Conservation (phyloP, 257 asterid genomes). For the Verbena officinalis region DNA sequence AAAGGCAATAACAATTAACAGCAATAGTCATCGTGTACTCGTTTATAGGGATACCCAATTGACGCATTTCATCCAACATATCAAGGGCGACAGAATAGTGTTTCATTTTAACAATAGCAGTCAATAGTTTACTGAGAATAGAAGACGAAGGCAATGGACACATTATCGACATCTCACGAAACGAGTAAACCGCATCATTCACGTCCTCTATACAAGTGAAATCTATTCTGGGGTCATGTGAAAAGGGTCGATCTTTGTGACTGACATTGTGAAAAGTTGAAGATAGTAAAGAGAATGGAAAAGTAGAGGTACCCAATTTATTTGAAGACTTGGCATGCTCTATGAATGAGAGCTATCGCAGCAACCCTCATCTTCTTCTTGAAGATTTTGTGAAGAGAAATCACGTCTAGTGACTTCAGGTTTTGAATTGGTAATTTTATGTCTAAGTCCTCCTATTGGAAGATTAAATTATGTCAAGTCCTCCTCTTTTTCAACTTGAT, state of each 20-base stretch:
- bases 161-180: constrained; percentile 22
- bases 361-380: too few relatives aligned
- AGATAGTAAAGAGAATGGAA: not conserved
- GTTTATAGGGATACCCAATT: not conserved
- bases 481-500: too few relatives aligned
- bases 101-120: constrained; percentile 1
- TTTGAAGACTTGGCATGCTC: too few relatives aligned
- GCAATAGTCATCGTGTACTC: not conserved
- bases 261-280: not conserved
- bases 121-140: constrained; percentile 15
- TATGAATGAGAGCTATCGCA: too few relatives aligned
- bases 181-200: constrained; percentile 11
- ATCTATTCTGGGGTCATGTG: constrained; percentile 12
- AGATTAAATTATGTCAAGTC: too few relatives aligned
- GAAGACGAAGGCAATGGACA: constrained; percentile 27
- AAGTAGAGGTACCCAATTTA: not conserved
- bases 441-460: too few relatives aligned
- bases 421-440: too few relatives aligned
- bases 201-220: constrained; percentile 7
- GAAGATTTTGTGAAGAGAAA: too few relatives aligned
- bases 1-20: constrained; percentile 19
- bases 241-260: not conserved
- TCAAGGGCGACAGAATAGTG: not conserved
- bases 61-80: constrained; percentile 19
- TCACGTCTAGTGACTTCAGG: too few relatives aligned